These are phyloP conservation scores for Toxicodendron radicans DNA, from an alignment of 345 rosid genomes.

Conservation along the genomic window DNA sequence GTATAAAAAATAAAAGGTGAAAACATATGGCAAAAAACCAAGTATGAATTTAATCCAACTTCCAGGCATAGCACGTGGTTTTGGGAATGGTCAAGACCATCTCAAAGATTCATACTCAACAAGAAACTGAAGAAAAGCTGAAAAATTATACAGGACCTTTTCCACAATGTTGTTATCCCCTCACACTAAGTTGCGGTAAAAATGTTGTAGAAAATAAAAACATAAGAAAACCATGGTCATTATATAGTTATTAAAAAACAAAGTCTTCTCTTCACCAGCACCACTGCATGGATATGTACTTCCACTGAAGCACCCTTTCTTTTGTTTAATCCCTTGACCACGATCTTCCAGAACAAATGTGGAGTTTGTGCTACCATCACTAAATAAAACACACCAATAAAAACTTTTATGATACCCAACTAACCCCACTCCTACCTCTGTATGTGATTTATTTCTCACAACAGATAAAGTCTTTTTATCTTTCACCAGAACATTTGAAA, in stretches of 20 bases:
- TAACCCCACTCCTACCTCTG: conserved; percentile 72
- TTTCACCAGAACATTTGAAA: conserved; percentile 59
- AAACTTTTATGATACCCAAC: conserved; percentile 59
- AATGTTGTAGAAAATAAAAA: conserved; percentile 19
- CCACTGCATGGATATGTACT: conserved; percentile 60
- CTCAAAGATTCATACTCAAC: not conserved
- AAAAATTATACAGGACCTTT: not conserved
- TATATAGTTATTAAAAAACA: conserved; percentile 21
- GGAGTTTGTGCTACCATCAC: conserved; percentile 55
- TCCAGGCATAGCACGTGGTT: not conserved
- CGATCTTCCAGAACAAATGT: conserved; percentile 76
- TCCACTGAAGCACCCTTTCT: conserved; percentile 78
- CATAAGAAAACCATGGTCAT: conserved; percentile 17
- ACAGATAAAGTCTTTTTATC: conserved; percentile 48
- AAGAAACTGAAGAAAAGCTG: not conserved
- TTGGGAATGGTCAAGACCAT: not conserved
- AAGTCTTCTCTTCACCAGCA: conserved; percentile 42
- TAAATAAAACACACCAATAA: conserved; percentile 76
- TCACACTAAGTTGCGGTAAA: conserved; percentile 1
- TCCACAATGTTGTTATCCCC: not conserved
- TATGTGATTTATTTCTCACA: conserved; percentile 62
- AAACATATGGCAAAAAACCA: not conserved
- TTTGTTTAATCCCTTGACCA: conserved; percentile 79
- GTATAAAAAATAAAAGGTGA: not conserved
- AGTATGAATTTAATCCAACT: not conserved